Conservation (phyloP, 1,284 basidiomycete genomes). For the Pyrrhoderma noxium region DNA sequence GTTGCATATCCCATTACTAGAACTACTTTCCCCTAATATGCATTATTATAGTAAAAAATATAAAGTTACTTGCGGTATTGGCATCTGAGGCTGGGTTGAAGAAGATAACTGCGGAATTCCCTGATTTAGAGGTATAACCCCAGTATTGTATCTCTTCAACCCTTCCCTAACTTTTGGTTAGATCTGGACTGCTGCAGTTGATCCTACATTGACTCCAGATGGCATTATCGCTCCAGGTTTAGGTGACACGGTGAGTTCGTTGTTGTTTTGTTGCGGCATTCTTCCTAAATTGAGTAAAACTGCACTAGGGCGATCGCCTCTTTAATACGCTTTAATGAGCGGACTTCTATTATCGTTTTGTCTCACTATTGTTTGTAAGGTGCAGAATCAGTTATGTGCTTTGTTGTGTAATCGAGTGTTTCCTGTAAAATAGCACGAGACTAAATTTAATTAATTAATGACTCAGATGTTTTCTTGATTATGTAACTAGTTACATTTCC, state of each 20-base stretch:
- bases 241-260: slow-evolving; percentile 70
- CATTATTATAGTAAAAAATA: slow-evolving; percentile 45
- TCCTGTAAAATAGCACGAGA: too few relatives aligned
- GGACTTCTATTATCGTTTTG: neutral
- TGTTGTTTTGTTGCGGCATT: neutral
- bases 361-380: neutral
- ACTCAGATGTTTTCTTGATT: too few relatives aligned
- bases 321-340: slow-evolving; percentile 44
- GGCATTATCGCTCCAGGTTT: slow-evolving; percentile 84
- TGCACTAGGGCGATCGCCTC: slow-evolving; percentile 51
- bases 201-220: slow-evolving; percentile 59
- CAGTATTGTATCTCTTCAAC: neutral
- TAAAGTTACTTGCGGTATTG: slow-evolving; percentile 82
- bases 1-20: too few relatives aligned
- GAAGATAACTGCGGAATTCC: slow-evolving; percentile 60
- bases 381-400: too few relatives aligned
- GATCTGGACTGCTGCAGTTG: slow-evolving; percentile 83
- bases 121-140: slow-evolving; percentile 66
- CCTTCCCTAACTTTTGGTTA: slow-evolving; percentile 26
- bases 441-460: too few relatives aligned
- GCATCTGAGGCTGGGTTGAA: slow-evolving; percentile 72
- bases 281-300: neutral
- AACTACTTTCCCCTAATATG: slow-evolving; percentile 4
- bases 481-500: too few relatives aligned
- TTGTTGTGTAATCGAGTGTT: too few relatives aligned